Conservation (phyloP, 352 stramenopile species). For the Aphanomyces cochlioides region DNA sequence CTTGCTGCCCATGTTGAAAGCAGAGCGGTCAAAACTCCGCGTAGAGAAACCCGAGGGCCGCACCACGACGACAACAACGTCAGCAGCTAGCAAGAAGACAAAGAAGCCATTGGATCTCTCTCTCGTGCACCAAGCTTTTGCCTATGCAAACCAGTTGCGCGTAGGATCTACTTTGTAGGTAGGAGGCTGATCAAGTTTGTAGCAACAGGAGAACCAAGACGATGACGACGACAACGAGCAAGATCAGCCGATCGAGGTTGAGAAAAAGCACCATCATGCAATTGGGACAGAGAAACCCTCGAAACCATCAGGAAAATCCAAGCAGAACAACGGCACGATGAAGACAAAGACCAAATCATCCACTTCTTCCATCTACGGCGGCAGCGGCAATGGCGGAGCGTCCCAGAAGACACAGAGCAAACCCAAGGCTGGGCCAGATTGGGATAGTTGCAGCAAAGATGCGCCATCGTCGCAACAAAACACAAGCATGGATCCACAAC, state of each 20-base stretch:
- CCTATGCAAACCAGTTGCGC: constrained; percentile 60
- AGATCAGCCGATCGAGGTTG: constrained; percentile 15
- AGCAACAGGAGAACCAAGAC: constrained; percentile 27
- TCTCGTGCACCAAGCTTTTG: constrained; percentile 71
- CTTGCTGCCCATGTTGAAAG: constrained; percentile 47
- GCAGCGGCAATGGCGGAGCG: neutral
- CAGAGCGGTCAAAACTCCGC: constrained; percentile 28
- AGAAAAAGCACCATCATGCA: constrained; percentile 19
- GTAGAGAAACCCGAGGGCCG: constrained; percentile 35
- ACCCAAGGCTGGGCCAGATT: constrained; percentile 33
- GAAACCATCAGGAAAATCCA: constrained; percentile 16
- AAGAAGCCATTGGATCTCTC: constrained; percentile 47
- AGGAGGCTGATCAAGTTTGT: too few relatives aligned
- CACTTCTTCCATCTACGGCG: constrained; percentile 38
- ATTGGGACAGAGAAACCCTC: neutral
- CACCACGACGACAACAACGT: constrained; percentile 30
- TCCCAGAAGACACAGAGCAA: constrained; percentile 37
- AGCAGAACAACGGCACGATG: constrained; percentile 33
- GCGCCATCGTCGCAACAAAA: constrained; percentile 31
- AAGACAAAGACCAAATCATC: constrained; percentile 36
- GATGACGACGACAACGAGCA: constrained; percentile 41
- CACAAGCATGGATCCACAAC: constrained; percentile 53
- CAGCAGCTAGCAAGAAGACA: constrained; percentile 34
- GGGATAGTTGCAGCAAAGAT: constrained; percentile 34
- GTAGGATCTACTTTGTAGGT: neutral